These are phyloP conservation scores for Parmelia sp. DNA, from an alignment of 495 filamentous ascomycete genomes.

Conservation along the genomic window DNA sequence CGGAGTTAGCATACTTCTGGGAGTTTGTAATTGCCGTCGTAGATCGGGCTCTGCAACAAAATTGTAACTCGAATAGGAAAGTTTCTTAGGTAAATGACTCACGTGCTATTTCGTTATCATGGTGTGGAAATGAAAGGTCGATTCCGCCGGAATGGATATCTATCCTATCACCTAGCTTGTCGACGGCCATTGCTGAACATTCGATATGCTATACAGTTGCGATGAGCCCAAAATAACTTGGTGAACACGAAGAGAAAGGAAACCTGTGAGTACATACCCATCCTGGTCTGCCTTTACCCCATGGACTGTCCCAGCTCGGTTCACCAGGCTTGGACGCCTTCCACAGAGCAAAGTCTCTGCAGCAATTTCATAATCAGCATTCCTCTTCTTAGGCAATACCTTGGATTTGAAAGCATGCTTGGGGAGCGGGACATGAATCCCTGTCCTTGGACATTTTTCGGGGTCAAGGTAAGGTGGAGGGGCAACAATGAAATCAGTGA, in stretches of 20 bases:
- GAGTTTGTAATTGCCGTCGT: not conserved
- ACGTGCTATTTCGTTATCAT: constrained; percentile 88
- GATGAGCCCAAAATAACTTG: not conserved
- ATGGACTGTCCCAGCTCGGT: constrained; percentile 79
- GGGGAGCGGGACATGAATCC: not conserved
- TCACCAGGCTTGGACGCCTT: constrained; percentile 90
- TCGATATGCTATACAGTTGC: constrained; percentile 76
- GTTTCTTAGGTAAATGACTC: not conserved
- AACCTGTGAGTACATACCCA: constrained; percentile 1
- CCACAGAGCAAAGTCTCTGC: constrained; percentile 82
- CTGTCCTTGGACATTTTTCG: not conserved
- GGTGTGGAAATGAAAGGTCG: constrained; percentile 91
- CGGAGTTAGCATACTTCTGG: not conserved
- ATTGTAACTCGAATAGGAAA: too few relatives aligned
- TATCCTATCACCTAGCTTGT: constrained; percentile 70
- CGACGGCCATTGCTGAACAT: constrained; percentile 93
- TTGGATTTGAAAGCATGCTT: not conserved
- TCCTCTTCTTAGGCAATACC: too few relatives aligned
- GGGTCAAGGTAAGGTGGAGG: not conserved
- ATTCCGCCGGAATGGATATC: constrained; percentile 94
- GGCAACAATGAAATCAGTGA: not conserved
- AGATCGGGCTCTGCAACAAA: not conserved
- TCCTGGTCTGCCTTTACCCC: constrained; percentile 83
- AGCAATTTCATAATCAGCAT: not conserved
- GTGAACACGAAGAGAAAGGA: not conserved